These are phyloP conservation scores for Hypoxylon trugodes DNA, from an alignment of 495 filamentous ascomycete genomes.

Conservation along the genomic window DNA sequence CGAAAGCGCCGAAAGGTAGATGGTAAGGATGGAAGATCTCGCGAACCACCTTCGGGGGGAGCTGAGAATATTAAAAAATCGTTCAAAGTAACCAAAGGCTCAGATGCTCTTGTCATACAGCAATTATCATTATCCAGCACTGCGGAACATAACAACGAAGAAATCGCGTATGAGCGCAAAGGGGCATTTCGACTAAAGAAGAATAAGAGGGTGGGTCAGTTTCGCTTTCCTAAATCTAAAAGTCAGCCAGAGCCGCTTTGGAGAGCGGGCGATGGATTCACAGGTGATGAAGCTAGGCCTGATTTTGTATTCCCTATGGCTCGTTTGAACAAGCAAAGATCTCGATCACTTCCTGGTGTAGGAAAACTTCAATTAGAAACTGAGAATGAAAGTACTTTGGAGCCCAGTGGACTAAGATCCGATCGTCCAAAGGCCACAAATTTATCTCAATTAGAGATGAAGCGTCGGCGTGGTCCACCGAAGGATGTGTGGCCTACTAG, in stretches of 20 bases:
- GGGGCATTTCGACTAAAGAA: constrained; percentile 35
- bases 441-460: constrained; percentile 1
- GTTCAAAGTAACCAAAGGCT: background rate
- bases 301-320: constrained; percentile 16
- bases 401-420: too few species aligned
- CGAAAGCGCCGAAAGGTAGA: constrained; percentile 2
- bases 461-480: background rate
- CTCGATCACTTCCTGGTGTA: constrained; percentile 23
- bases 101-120: background rate
- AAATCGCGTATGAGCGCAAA: constrained; percentile 21
- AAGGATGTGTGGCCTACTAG: constrained; percentile 41
- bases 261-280: constrained; percentile 40
- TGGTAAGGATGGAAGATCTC: background rate
- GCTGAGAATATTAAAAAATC: background rate
- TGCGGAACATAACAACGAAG: background rate
- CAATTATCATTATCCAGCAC: constrained; percentile 5
- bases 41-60: background rate
- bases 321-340: constrained; percentile 27
- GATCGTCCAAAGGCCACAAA: background rate
- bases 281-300: constrained; percentile 36
- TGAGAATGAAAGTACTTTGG: background rate
- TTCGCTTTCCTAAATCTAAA: constrained; percentile 32
- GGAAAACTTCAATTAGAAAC: constrained; percentile 37
- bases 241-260: constrained; percentile 31
- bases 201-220: constrained; percentile 8